Base-by-base conservation (phyloP, 139 green algal genomes). In the Zygnema circumcarinatum region DNA sequence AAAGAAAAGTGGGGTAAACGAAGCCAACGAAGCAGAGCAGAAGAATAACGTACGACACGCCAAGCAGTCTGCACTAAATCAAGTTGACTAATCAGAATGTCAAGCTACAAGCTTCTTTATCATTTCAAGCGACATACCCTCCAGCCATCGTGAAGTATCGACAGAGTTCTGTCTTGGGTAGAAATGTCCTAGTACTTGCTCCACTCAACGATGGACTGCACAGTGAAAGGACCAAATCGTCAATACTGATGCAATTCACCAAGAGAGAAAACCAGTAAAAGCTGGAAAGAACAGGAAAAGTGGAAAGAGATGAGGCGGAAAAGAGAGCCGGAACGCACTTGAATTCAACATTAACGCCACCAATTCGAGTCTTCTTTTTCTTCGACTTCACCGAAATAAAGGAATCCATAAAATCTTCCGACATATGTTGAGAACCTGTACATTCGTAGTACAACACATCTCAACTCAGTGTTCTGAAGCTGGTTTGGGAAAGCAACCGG, bases 61-160 rank as follows among this genome's bases (percentile, higher is more conserved):
- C n/a, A n/a, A n/a, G n/a, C n/a, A n/a, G n/a, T n/a, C n/a, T n/a
- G n/a, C n/a, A n/a, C 16, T 62, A 84, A 84, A 36, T 62, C 36
- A 35, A 31, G 32, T 22, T 11, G 76, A 36, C 25, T 7, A 0
- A 54, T 29, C 31, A 40, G 36, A 38, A 29, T n/a, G n/a, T n/a
- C n/a, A n/a, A n/a, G n/a, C n/a, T n/a, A n/a, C n/a, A n/a, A n/a
- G n/a, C n/a, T n/a, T n/a, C n/a, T n/a, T n/a, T n/a, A n/a, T n/a
- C n/a, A n/a, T n/a, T n/a, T n/a, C n/a, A n/a, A n/a, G n/a, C n/a
- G n/a, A 86, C 41, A 40, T 86, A 86, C 79, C 79, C 79, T 76
- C 79, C 79, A 86, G 47, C 42, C 79, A 86, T 86, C n/a, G 36
- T 38, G 41, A 78, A 86, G n/a, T 86, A 86, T n/a, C 47, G 20